phyloP scores from a whole-genome alignment of 768 basidiomycete genomes.

The Cyclocybe cylindracea region DNA sequence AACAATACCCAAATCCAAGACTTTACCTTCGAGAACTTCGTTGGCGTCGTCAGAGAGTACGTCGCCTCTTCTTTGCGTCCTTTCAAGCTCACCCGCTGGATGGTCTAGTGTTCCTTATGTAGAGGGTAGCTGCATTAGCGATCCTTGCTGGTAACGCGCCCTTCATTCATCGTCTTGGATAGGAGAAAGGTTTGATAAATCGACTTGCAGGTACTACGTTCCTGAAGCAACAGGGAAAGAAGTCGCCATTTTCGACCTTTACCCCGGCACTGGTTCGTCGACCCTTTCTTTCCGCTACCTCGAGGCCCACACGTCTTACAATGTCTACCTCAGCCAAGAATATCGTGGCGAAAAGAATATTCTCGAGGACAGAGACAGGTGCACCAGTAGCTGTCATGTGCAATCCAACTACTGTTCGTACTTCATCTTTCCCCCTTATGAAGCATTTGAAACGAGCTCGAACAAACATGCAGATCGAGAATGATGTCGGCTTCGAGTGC shows the following conservation, averaged over 20 bases:
- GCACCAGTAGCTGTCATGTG: conserved; percentile 54
- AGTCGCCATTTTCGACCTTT: conserved; percentile 58
- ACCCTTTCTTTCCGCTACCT: neutral
- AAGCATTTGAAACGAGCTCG: neutral
- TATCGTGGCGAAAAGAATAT: conserved; percentile 49
- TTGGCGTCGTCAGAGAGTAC: conserved; percentile 51
- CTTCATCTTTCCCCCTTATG: neutral
- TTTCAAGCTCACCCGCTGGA: neutral
- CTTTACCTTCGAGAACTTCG: conserved; percentile 56
- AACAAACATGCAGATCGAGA: conserved; percentile 12
- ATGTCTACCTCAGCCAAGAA: conserved; percentile 39
- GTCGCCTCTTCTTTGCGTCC: conserved; percentile 2
- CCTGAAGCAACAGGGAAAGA: conserved; percentile 58
- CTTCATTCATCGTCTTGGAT: neutral
- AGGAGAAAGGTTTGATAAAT: neutral
- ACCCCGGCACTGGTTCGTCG: conserved; percentile 52
- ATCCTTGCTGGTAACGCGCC: conserved; percentile 53
- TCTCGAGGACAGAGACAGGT: conserved; percentile 45
- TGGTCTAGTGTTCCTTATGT: conserved; percentile 42
- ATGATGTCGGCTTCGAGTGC: conserved; percentile 25
- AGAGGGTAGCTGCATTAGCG: conserved; percentile 58
- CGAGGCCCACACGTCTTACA: neutral
- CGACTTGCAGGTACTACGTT: conserved; percentile 41
- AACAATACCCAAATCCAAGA: conserved; percentile 60
- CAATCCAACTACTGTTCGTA: conserved; percentile 46